Percentiles rank a stretch among this genome's conserved stretches.
These are phyloP conservation scores for Cairneyella variabilis DNA, from an alignment of 495 filamentous ascomycete species.

Conservation along the genomic window DNA sequence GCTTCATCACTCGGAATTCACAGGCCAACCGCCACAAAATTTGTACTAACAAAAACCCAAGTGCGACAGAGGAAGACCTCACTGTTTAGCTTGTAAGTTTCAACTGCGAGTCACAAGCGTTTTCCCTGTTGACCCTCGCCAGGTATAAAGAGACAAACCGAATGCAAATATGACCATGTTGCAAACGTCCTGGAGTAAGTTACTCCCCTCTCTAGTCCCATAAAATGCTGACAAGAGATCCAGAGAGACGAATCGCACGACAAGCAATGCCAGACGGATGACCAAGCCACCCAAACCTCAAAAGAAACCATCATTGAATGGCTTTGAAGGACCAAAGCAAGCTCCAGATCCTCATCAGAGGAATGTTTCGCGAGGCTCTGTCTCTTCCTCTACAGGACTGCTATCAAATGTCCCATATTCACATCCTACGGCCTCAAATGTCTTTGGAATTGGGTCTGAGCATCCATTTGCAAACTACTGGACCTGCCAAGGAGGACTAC, in stretches of 20 bases:
- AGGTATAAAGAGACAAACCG: conserved; percentile 64
- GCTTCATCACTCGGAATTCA: background rate
- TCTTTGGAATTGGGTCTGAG: conserved; percentile 64
- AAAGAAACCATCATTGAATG: conserved; percentile 22
- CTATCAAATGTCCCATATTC: conserved; percentile 66
- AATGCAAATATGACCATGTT: conserved; percentile 63
- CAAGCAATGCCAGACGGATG: conserved; percentile 50
- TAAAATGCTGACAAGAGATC: conserved; percentile 1
- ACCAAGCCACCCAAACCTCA: conserved; percentile 56
- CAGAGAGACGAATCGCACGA: conserved; percentile 45
- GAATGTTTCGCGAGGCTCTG: conserved; percentile 17
- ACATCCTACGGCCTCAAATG: conserved; percentile 55
- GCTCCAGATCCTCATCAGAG: conserved; percentile 16
- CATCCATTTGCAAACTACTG: conserved; percentile 74
- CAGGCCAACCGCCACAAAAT: background rate
- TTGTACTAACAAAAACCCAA: conserved; percentile 23
- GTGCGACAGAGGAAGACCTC: conserved; percentile 55
- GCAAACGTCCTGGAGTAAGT: conserved; percentile 66
- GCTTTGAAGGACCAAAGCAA: conserved; percentile 17
- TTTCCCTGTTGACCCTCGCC: too few species aligned
- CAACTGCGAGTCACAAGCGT: too few species aligned
- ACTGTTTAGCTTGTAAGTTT: conserved; percentile 62
- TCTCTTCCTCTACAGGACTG: conserved; percentile 42
- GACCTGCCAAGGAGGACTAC: conserved; percentile 66
- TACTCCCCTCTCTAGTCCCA: background rate